Evolutionary conservation across 371 early-diverging fungal species (phyloP), one percentile per base, ranked within the genome.

Genomic region (Phascolomyces articulosus): DNA sequence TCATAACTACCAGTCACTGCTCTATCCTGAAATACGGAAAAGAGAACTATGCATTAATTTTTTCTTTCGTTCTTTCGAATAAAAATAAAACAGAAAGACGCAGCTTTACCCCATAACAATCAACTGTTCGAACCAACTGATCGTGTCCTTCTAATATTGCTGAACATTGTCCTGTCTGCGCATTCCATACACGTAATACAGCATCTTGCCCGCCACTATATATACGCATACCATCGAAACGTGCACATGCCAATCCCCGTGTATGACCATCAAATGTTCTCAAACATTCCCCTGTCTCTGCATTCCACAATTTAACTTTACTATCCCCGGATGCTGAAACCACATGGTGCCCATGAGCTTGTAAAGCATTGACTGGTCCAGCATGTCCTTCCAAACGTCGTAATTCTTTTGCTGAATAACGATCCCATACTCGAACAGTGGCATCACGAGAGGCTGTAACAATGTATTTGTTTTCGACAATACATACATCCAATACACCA

Each of bases 171-270:
- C 96, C 98, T 4, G 94, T 90, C 9, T 88, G 78, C 1, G 91
- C 87, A 66, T 96, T 89, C 99, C 99, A 99, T 16, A 98, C 74
- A 65, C 90, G 88, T 62, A 99, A 93, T 28, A 95, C 89, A 67
- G 91, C 88, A 72, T 99, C 99, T 71, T 70, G 88, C 15, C 95
- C 95, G 4, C 98, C 98, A 4, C 95, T 95, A 0, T 95, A 92
- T 26, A 98, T 90, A 10, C 83, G 79, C 40, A 85, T 84, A 29
- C 95, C 94, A 47, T 94, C 91, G 71, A 86, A 97, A 66, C 96
- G 96, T 48, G 96, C 91, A 66, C 95, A 96, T 0, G 98, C 95
- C 4, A 99, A 74, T 0, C 98, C 98, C n/a, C 95, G 87, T 23
- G 78, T 68, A 62, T 93, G 91, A 8, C 91, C 92, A 11, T 74